Evolutionary conservation across 1,284 basidiomycete genomes (phyloP).

Genomic region (Ganoderma multipileum): DNA sequence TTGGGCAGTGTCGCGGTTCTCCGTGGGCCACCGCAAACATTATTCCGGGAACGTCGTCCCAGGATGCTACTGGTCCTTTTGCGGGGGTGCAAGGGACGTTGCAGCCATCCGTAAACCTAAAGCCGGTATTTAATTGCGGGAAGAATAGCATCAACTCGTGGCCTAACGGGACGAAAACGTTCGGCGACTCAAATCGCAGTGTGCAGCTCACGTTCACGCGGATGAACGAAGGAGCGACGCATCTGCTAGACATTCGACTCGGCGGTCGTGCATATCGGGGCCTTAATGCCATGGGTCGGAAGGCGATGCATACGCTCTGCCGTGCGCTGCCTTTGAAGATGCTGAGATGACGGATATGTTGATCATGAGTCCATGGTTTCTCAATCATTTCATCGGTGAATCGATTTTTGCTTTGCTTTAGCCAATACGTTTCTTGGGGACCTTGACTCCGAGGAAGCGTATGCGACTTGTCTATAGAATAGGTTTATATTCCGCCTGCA

Average conservation of each 20-base stretch:
- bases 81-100: not conserved
- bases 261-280: conserved; percentile 10
- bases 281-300: not conserved
- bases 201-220: conserved; percentile 29
- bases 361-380: not conserved
- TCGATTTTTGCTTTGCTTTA: not conserved
- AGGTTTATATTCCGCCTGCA: too few species aligned
- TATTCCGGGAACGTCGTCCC: not conserved
- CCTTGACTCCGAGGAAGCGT: not conserved
- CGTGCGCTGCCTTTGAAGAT: not conserved
- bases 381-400: not conserved
- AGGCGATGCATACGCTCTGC: not conserved
- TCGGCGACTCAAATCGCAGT: conserved; percentile 20
- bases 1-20: conserved; percentile 14
- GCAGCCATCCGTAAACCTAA: not conserved
- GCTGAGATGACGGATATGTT: not conserved
- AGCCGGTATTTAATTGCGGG: not conserved
- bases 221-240: conserved; percentile 4
- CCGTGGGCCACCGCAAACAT: conserved; percentile 24
- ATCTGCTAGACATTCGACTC: conserved; percentile 25
- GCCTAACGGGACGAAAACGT: conserved; percentile 18
- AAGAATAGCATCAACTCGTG: conserved; percentile 7
- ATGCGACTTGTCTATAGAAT: too few species aligned
- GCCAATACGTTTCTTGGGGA: not conserved
- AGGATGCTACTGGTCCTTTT: not conserved